These are phyloP conservation scores for Solanum clarkiae DNA, from an alignment of 257 asterid genomes.

Conservation along the genomic window DNA sequence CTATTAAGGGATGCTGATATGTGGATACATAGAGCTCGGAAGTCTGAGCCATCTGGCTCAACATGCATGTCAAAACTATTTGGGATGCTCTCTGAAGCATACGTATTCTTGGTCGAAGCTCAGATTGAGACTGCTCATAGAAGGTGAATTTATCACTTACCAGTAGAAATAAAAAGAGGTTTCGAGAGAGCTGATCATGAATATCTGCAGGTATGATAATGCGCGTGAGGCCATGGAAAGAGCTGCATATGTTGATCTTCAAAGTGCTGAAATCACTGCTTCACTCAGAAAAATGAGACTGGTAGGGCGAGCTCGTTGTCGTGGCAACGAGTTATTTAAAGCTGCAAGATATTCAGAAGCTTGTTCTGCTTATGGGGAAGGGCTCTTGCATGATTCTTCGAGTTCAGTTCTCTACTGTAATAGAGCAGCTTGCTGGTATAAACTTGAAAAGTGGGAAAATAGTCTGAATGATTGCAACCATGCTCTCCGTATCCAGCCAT, in stretches of 20 bases:
- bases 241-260: constrained; percentile 39
- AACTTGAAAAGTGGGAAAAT: constrained; percentile 55
- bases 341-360: constrained; percentile 70
- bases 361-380: constrained; percentile 61
- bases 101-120: constrained; percentile 32
- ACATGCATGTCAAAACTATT: constrained; percentile 25
- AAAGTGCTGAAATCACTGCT: constrained; percentile 28
- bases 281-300: constrained; percentile 32
- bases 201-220: constrained; percentile 47
- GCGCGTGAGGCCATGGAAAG: constrained; percentile 45
- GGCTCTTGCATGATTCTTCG: constrained; percentile 45
- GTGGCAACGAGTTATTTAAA: constrained; percentile 57
- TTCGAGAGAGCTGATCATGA: not conserved
- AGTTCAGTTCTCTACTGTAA: constrained; percentile 63
- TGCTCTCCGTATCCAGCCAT: constrained; percentile 61
- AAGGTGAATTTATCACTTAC: constrained; percentile 30
- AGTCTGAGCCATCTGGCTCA: not conserved
- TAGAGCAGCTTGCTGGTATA: constrained; percentile 85
- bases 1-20: constrained; percentile 37
- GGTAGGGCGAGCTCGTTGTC: constrained; percentile 54
- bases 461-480: constrained; percentile 55
- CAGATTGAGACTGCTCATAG: constrained; percentile 51
- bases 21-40: constrained; percentile 24
- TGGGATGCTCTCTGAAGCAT: constrained; percentile 60
- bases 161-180: not conserved